Evolutionary conservation across 768 basidiomycete species (phyloP).

Genomic region (Hysterangium stoloniferum): DNA sequence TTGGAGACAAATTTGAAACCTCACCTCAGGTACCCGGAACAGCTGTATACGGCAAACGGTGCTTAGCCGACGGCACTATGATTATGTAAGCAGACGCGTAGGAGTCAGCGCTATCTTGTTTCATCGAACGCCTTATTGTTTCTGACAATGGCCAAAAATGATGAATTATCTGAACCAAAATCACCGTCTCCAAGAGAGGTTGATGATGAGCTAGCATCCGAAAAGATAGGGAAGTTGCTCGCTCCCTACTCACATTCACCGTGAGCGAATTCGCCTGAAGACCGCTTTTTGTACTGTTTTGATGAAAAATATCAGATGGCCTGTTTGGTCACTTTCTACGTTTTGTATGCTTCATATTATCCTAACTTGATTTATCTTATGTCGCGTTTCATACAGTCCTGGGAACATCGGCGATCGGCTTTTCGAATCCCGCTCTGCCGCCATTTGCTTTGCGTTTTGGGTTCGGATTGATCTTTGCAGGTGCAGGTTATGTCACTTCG

Average conservation of each 20-base stretch:
- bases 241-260: slow-evolving; percentile 2
- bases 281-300: neutral
- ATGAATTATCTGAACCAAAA: no score
- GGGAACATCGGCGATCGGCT: slow-evolving; percentile 28
- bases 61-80: no score
- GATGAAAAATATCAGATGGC: neutral
- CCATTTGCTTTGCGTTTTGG: slow-evolving; percentile 36
- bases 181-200: no score
- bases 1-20: no score
- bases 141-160: no score
- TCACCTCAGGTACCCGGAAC: no score
- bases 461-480: slow-evolving; percentile 36
- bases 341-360: neutral
- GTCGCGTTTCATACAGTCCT: slow-evolving; percentile 23
- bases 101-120: no score
- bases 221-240: no score
- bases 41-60: no score
- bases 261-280: neutral
- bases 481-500: slow-evolving; percentile 35
- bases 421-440: slow-evolving; percentile 26
- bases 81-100: no score
- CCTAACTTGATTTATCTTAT: neutral
- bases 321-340: slow-evolving; percentile 8
- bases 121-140: no score
- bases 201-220: no score